Evolutionary conservation across 164 flowering plant species (phyloP), one percentile per base, ranked within the genome.

Genomic region (Aristolochia contorta): DNA sequence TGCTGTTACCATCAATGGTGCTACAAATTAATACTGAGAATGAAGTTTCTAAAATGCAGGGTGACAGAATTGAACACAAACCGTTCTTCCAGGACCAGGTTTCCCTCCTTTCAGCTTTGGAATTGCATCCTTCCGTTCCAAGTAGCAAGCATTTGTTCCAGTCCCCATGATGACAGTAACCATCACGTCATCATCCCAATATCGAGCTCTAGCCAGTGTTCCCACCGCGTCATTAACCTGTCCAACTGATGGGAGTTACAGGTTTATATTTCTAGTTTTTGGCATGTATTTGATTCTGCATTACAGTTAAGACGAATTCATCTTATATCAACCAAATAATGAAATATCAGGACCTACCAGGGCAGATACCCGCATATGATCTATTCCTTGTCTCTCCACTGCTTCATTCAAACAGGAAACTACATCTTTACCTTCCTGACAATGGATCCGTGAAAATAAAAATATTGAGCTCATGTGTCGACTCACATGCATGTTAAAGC

Each of bases 91-190:
- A 54, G 91, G 74, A 33, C 57, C 47, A 18, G 81, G 69, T 25
- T 22, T 57, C 1, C 66, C 68, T 22, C 81, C 73, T 0, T 68
- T 64, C 16, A 82, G 67, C 65, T 89, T 91, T 46, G 84, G 87
- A 61, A 89, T 85, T 48, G 80, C 80, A 72, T 83, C 84, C 46
- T 54, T 61, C 24, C 77, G 71, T 67, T 92, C 89, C 15, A 92
- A 79, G 70, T 89, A 92, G 69, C 91, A 87, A 10, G 98, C 98
- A 75, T 92, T 89, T 27, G 98, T 89, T 70, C 96, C 96, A 24
- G 96, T 92, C n/a, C 96, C 98, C 62, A 92, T 73, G 73, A 92
- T 83, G 57, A 89, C 94, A 61, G 91, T 94, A 69, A 80, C 87
- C 86, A 84, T 76, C 21, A 81, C 93, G 76, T 92, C 91, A 16